These are phyloP conservation scores for Penicillium manginii DNA, from an alignment of 495 filamentous ascomycete species.

Conservation along the genomic window DNA sequence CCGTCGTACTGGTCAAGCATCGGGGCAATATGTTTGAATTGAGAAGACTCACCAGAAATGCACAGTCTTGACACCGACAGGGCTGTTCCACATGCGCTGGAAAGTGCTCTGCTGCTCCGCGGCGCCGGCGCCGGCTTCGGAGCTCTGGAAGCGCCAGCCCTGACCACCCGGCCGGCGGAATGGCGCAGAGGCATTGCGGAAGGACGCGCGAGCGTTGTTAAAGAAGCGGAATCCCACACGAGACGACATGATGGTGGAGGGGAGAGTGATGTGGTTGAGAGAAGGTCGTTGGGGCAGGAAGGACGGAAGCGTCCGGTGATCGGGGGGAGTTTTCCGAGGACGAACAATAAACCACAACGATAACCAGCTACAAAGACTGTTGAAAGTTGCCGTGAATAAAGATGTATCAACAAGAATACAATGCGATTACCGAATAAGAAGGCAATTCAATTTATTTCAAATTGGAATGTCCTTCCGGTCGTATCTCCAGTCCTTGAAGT, in stretches of 20 bases:
- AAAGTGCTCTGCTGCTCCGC: constrained; percentile 61
- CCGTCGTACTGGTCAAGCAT: too few species aligned
- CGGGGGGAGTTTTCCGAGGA: constrained; percentile 31
- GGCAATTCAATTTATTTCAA: not conserved
- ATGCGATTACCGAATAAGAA: not conserved
- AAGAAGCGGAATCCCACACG: constrained; percentile 54
- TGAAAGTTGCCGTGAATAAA: not conserved
- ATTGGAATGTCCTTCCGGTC: not conserved
- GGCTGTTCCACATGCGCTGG: constrained; percentile 82
- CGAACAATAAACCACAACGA: constrained; percentile 12
- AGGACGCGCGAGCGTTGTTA: constrained; percentile 56
- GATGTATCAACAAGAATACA: not conserved
- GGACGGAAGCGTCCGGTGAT: constrained; percentile 29
- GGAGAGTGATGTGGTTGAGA: constrained; percentile 25
- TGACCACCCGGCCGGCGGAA: constrained; percentile 57
- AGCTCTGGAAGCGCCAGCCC: constrained; percentile 69
- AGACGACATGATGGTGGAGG: constrained; percentile 45
- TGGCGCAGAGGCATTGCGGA: constrained; percentile 50
- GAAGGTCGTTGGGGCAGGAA: constrained; percentile 26
- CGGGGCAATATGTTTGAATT: too few species aligned
- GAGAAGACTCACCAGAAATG: constrained; percentile 81
- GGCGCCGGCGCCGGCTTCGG: constrained; percentile 53
- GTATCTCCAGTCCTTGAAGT: constrained; percentile 25
- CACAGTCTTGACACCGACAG: constrained; percentile 89
- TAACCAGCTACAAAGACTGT: not conserved